phyloP scores from a whole-genome alignment of 192 early-diverging fungal genomes.

The Linnemannia exigua region DNA sequence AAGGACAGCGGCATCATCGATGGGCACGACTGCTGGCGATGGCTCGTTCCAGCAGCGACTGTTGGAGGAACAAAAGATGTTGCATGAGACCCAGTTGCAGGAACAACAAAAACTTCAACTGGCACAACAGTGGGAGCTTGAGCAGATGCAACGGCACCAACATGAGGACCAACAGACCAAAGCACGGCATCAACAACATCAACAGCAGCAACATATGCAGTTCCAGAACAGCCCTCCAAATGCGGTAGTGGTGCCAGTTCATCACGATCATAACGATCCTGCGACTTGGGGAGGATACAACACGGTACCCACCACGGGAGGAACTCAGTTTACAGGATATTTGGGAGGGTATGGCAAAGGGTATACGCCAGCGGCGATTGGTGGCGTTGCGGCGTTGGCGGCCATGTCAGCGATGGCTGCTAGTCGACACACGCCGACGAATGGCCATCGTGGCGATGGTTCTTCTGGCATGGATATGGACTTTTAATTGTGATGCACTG shows the following conservation, averaged over 20 bases:
- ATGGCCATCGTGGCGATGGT: slow-evolving; percentile 8
- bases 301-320: background rate
- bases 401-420: slow-evolving; percentile 45
- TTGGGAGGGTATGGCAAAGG: slow-evolving; percentile 41
- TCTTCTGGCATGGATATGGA: slow-evolving; percentile 47
- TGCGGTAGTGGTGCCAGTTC: background rate
- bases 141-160: slow-evolving; percentile 32
- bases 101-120: slow-evolving; percentile 36
- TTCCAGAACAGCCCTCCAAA: background rate
- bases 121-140: slow-evolving; percentile 33
- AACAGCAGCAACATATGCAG: background rate
- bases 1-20: background rate
- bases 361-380: slow-evolving; percentile 40
- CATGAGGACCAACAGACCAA: background rate
- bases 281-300: slow-evolving; percentile 40
- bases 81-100: slow-evolving; percentile 23
- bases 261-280: slow-evolving; percentile 53
- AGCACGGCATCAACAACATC: background rate
- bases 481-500: slow-evolving; percentile 7
- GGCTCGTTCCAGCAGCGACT: background rate
- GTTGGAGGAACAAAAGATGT: slow-evolving; percentile 27
- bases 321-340: slow-evolving; percentile 31
- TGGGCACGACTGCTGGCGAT: background rate
- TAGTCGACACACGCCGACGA: slow-evolving; percentile 2
- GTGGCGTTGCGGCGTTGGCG: slow-evolving; percentile 46